phyloP scores from a whole-genome alignment of 2,329 filamentous ascomycete species.

The Dothideomycetes sp. region DNA sequence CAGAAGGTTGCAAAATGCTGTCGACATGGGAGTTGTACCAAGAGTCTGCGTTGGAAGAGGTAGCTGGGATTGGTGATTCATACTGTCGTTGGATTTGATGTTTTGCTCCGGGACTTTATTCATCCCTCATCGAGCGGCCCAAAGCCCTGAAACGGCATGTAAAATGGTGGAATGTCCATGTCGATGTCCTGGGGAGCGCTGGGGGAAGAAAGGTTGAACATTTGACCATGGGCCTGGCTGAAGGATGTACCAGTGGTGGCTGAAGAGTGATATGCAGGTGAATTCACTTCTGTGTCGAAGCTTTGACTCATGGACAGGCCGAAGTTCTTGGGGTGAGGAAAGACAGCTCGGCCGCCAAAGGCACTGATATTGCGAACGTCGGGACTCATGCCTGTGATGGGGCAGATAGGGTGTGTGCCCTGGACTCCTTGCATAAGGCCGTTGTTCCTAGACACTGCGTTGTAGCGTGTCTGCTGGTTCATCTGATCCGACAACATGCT shows the following conservation, averaged over 20 bases:
- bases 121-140: not conserved
- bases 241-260: too few relatives aligned
- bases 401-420: not conserved
- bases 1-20: too few relatives aligned
- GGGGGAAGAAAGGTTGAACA: not conserved
- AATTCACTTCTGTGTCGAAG: too few relatives aligned
- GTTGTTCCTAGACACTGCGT: not conserved
- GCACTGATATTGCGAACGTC: not conserved
- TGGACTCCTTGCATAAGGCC: not conserved
- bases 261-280: not conserved
- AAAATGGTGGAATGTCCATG: not conserved
- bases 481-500: not conserved
- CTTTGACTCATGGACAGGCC: not conserved
- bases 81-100: too few relatives aligned
- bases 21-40: too few relatives aligned
- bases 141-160: not conserved
- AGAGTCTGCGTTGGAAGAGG: too few relatives aligned
- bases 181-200: not conserved
- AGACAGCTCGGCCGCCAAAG: not conserved
- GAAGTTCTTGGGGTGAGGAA: not conserved
- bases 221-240: not conserved
- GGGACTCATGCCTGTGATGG: not conserved
- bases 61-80: too few relatives aligned
- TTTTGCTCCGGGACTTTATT: too few relatives aligned
- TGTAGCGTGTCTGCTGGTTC: not conserved